Conservation (phyloP, 768 basidiomycete genomes). For the Filobasidium wieringae region DNA sequence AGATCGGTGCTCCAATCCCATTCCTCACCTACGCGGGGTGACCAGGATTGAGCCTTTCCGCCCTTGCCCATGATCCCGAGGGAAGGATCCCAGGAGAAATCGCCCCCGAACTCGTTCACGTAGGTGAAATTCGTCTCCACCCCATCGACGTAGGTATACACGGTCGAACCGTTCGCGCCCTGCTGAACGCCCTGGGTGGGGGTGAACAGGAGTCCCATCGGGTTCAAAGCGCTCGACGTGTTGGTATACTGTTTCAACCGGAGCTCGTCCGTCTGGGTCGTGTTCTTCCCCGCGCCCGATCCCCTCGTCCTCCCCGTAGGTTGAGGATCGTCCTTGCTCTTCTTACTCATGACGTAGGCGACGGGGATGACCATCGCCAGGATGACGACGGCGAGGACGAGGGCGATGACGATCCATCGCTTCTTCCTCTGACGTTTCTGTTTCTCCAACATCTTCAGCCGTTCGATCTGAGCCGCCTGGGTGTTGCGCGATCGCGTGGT, state of each 20-base stretch:
- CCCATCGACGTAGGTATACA: constrained; percentile 26
- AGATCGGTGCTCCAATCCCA: constrained; percentile 35
- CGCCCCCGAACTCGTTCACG: constrained; percentile 34
- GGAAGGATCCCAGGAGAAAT: constrained; percentile 30
- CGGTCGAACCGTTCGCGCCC: constrained; percentile 24
- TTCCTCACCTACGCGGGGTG: constrained; percentile 30
- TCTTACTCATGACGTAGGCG: constrained; percentile 17
- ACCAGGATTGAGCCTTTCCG: constrained; percentile 36
- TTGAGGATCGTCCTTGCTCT: constrained; percentile 10
- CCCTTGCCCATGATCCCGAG: constrained; percentile 27
- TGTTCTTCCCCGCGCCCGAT: constrained; percentile 3
- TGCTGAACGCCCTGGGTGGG: too few species aligned
- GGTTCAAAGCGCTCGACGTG: not conserved
- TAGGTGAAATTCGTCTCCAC: constrained; percentile 22
- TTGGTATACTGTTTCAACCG: constrained; percentile 8
- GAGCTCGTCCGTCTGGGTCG: constrained; percentile 1
- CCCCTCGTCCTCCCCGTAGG: not conserved
- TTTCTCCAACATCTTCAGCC: not conserved
- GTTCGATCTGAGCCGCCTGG: too few species aligned
- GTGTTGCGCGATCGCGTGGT: too few species aligned
- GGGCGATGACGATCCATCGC: constrained; percentile 18
- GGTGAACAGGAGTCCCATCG: too few species aligned
- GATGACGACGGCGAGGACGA: constrained; percentile 22
- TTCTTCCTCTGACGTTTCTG: not conserved
- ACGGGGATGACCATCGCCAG: constrained; percentile 28